phyloP scores from a whole-genome alignment of 371 early-diverging fungal genomes.

The Lichtheimia ramosa region DNA sequence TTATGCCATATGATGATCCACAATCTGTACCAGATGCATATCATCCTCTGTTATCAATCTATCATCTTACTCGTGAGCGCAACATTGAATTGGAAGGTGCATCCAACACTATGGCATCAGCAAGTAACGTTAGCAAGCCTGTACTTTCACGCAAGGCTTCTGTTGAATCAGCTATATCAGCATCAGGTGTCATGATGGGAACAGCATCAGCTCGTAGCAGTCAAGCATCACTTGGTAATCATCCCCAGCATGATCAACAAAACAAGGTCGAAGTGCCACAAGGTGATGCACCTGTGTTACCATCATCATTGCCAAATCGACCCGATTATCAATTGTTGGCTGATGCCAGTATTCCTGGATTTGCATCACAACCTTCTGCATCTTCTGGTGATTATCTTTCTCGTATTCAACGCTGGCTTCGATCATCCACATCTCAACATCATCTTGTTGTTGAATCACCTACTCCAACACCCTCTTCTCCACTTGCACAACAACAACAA shows the following conservation, averaged over 20 bases:
- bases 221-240: constrained; percentile 26
- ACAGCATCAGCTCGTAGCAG: constrained; percentile 36
- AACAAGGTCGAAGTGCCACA: constrained; percentile 11
- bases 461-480: constrained; percentile 1
- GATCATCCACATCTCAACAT: constrained; percentile 42
- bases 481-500: constrained; percentile 4
- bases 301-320: constrained; percentile 14
- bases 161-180: constrained; percentile 28
- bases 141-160: constrained; percentile 38
- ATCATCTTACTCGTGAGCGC: constrained; percentile 81
- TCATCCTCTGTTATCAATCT: constrained; percentile 81
- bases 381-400: constrained; percentile 38
- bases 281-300: constrained; percentile 5
- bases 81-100: constrained; percentile 51
- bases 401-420: constrained; percentile 48
- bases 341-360: constrained; percentile 24
- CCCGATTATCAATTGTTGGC: constrained; percentile 15
- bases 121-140: not conserved
- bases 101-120: constrained; percentile 10
- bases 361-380: constrained; percentile 30
- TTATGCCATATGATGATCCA: constrained; percentile 35
- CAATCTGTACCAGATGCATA: constrained; percentile 49
- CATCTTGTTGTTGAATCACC: constrained; percentile 18
- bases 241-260: not conserved
- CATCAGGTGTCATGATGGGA: constrained; percentile 8